Evolutionary conservation across 2,329 filamentous ascomycete species (phyloP).

Genomic region (Penicillium expansum): DNA sequence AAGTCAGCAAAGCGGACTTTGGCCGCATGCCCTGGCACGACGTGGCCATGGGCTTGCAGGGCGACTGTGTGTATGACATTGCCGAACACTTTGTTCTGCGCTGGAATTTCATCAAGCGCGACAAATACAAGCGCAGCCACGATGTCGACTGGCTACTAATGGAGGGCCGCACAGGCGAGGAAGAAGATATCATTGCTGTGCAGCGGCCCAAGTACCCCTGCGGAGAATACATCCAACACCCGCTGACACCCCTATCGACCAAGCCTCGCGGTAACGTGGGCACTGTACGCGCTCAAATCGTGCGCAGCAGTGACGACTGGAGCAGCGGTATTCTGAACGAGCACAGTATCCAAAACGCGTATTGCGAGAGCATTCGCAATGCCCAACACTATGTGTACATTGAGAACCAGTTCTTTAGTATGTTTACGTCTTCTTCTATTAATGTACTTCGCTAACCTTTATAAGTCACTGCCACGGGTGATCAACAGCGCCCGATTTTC

Average conservation of each 20-base stretch:
- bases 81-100: constrained; percentile 91
- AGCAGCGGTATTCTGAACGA: constrained; percentile 81
- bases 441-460: constrained; percentile 21
- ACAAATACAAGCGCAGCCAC: constrained; percentile 92
- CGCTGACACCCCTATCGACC: constrained; percentile 63
- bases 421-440: constrained; percentile 17
- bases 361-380: constrained; percentile 77
- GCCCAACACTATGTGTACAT: constrained; percentile 95
- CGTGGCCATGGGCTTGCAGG: constrained; percentile 85
- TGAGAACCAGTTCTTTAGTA: constrained; percentile 96
- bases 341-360: constrained; percentile 85
- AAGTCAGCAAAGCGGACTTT: constrained; percentile 84
- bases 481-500: constrained; percentile 79
- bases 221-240: constrained; percentile 82
- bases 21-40: constrained; percentile 99
- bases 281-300: constrained; percentile 75
- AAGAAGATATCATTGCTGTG: constrained; percentile 84
- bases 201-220: constrained; percentile 87
- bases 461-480: constrained; percentile 77
- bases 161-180: constrained; percentile 69
- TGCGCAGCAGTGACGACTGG: constrained; percentile 92
- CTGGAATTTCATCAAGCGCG: constrained; percentile 96
- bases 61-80: constrained; percentile 87
- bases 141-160: constrained; percentile 82
- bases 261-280: constrained; percentile 66